Conservation (phyloP, 495 filamentous ascomycete genomes). For the Neurospora africana region DNA sequence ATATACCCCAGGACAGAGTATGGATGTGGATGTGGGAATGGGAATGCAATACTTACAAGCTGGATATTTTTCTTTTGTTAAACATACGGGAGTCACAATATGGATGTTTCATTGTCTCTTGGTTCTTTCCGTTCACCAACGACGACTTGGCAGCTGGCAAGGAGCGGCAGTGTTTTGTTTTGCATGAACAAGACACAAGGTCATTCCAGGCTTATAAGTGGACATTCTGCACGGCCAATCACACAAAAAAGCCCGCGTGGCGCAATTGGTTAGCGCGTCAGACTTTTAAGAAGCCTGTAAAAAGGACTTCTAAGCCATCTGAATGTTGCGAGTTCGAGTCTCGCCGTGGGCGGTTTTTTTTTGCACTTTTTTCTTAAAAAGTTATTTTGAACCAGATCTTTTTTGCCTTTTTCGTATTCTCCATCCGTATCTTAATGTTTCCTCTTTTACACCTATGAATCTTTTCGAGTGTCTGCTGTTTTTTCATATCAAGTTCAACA, state of each 20-base stretch:
- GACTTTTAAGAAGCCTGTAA: slow-evolving; percentile 2
- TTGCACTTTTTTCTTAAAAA: not conserved
- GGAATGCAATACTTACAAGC: not conserved
- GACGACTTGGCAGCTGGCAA: not conserved
- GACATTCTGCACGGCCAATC: not conserved
- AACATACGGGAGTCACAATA: no score
- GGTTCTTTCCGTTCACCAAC: not conserved
- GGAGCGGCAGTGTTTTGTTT: not conserved
- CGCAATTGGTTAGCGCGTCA: not conserved
- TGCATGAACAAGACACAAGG: not conserved
- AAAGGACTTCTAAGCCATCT: not conserved
- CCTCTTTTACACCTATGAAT: not conserved
- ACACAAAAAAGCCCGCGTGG: not conserved
- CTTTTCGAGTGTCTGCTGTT: not conserved
- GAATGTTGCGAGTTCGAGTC: slow-evolving; percentile 6
- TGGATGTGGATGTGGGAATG: not conserved
- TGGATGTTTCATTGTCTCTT: no score
- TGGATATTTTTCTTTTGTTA: not conserved
- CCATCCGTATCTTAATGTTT: not conserved
- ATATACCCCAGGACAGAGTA: not conserved
- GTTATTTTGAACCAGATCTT: not conserved
- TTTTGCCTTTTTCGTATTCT: not conserved
- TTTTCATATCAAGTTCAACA: not conserved
- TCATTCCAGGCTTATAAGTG: not conserved
- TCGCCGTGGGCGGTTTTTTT: slow-evolving; percentile 2